A percentile compares a stretch with the other conserved stretches of the same genome.
These are phyloP conservation scores for Quillaja saponaria DNA, from an alignment of 306 rosid genomes.

Conservation along the genomic window DNA sequence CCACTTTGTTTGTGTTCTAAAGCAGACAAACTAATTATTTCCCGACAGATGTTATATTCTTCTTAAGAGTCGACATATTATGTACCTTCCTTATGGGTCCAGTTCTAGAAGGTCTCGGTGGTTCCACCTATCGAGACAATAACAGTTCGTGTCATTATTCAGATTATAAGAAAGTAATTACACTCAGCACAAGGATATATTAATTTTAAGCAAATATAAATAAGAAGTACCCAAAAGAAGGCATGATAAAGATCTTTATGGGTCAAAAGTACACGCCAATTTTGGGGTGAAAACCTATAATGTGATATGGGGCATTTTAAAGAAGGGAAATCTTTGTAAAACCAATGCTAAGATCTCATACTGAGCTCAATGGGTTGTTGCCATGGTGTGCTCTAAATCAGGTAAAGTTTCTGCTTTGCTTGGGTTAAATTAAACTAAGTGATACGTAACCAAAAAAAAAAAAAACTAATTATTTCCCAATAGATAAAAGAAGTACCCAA, in stretches of 20 bases:
- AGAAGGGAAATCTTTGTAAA: no score
- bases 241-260: conserved; percentile 15
- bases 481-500: no score
- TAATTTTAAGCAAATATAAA: conserved; percentile 18
- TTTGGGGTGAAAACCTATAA: no score
- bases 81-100: conserved; percentile 80
- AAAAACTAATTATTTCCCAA: no score
- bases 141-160: conserved; percentile 23
- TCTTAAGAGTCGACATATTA: conserved; percentile 18
- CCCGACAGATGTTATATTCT: conserved; percentile 5
- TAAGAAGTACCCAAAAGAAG: conserved; percentile 3
- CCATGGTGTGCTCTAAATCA: no score
- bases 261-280: no score
- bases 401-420: no score
- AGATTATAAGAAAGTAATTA: conserved; percentile 9
- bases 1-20: background rate
- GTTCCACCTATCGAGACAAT: conserved; percentile 59
- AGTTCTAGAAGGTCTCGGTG: conserved; percentile 53
- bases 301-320: no score
- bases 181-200: conserved; percentile 11
- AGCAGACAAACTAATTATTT: conserved; percentile 19
- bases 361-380: no score
- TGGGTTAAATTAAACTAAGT: no score
- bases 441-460: no score
- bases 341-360: no score